Evolutionary conservation across 768 basidiomycete genomes (phyloP).

Genomic region (Termitomyces sp.): DNA sequence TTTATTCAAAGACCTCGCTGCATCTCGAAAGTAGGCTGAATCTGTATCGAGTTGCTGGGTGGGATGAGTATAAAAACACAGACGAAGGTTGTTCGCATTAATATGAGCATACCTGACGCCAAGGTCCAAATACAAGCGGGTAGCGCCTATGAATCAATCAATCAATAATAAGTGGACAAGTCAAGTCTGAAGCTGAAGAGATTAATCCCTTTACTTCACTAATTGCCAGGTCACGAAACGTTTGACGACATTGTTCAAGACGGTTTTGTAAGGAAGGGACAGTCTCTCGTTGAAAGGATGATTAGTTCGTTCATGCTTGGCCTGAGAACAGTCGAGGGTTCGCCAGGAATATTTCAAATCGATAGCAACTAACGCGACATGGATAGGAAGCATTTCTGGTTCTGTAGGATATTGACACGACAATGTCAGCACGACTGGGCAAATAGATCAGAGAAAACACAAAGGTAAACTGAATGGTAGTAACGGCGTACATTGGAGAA

Average conservation of each 20-base stretch:
- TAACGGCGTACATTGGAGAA: slow-evolving; percentile 32
- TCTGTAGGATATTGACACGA: slow-evolving; percentile 14
- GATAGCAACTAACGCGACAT: slow-evolving; percentile 34
- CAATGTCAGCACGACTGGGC: slow-evolving; percentile 13
- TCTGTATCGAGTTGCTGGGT: slow-evolving; percentile 59
- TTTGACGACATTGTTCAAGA: slow-evolving; percentile 46
- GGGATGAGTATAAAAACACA: not conserved
- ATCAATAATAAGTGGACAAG: not conserved
- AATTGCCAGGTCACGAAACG: slow-evolving; percentile 57
- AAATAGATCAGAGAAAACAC: slow-evolving; percentile 3
- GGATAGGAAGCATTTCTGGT: slow-evolving; percentile 22
- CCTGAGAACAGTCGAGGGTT: slow-evolving; percentile 12
- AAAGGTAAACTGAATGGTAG: slow-evolving; percentile 7
- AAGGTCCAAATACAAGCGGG: slow-evolving; percentile 71
- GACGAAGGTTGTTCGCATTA: slow-evolving; percentile 3
- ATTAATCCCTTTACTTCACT: slow-evolving; percentile 40
- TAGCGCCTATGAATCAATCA: slow-evolving; percentile 47
- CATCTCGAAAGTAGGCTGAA: slow-evolving; percentile 37
- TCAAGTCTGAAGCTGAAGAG: not conserved
- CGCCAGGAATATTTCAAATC: slow-evolving; percentile 33
- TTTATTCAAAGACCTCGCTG: slow-evolving; percentile 43
- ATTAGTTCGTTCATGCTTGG: slow-evolving; percentile 12
- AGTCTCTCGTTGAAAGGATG: slow-evolving; percentile 53
- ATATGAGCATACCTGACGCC: slow-evolving; percentile 45
- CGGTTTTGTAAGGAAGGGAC: slow-evolving; percentile 47